Evolutionary conservation across 2,329 filamentous ascomycete genomes (phyloP).

Genomic region (Fusarium nelsonii): DNA sequence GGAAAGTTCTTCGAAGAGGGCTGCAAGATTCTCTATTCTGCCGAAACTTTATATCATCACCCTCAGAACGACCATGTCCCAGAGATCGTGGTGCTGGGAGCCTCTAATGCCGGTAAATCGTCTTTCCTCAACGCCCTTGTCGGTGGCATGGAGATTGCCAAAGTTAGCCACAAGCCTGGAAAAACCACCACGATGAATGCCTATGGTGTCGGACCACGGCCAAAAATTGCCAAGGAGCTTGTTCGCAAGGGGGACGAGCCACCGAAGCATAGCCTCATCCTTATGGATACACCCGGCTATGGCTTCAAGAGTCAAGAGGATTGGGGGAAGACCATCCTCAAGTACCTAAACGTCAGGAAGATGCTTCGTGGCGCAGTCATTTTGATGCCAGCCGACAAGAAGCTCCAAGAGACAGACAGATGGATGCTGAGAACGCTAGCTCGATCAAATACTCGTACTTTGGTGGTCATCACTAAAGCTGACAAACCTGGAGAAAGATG

Average conservation of each 20-base stretch:
- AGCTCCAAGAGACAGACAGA: constrained; percentile 62
- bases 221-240: constrained; percentile 46
- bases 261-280: constrained; percentile 61
- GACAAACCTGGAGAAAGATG: constrained; percentile 60
- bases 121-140: constrained; percentile 87
- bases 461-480: constrained; percentile 68
- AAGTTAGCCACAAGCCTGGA: constrained; percentile 64
- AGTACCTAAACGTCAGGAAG: constrained; percentile 62
- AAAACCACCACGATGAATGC: constrained; percentile 68
- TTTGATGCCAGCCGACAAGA: constrained; percentile 66
- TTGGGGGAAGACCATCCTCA: constrained; percentile 66
- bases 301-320: constrained; percentile 59
- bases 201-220: constrained; percentile 64
- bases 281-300: constrained; percentile 67
- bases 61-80: constrained; percentile 65
- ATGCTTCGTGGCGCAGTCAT: constrained; percentile 65
- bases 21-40: constrained; percentile 63
- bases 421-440: constrained; percentile 62
- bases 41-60: constrained; percentile 62
- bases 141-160: constrained; percentile 61
- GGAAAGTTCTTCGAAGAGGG: constrained; percentile 51
- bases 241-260: constrained; percentile 54
- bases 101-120: constrained; percentile 91
- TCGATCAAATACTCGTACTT: constrained; percentile 58
- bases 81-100: constrained; percentile 82